phyloP scores from a whole-genome alignment of 2,329 filamentous ascomycete species.

The Nemania diffusa region DNA sequence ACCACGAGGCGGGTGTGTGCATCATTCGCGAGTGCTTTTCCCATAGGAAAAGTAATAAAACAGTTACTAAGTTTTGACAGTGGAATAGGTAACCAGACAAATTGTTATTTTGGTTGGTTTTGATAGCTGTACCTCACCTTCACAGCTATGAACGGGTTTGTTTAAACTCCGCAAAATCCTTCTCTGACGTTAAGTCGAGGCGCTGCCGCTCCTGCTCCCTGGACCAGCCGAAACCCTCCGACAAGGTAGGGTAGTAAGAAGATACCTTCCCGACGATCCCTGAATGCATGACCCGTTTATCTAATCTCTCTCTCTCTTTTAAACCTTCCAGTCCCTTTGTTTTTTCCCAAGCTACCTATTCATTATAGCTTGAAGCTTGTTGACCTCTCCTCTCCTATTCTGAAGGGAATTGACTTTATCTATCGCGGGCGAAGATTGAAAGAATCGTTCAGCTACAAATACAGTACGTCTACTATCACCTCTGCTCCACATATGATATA shows the following conservation, averaged over 20 bases:
- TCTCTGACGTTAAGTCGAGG: slow-evolving; percentile 10
- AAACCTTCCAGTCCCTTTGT: slow-evolving; percentile 13
- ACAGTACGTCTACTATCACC: slow-evolving; percentile 2
- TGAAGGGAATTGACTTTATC: slow-evolving; percentile 12
- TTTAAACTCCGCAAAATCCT: slow-evolving; percentile 25
- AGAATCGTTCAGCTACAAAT: neutral
- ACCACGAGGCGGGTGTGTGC: neutral
- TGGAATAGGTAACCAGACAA: neutral
- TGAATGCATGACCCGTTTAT: slow-evolving; percentile 24
- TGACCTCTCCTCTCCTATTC: neutral
- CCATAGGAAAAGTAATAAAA: neutral
- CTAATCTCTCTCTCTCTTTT: slow-evolving; percentile 15
- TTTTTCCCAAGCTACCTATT: neutral
- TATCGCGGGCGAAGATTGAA: slow-evolving; percentile 2
- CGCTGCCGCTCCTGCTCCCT: slow-evolving; percentile 4
- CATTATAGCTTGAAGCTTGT: neutral
- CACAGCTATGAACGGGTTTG: neutral
- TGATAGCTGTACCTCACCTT: slow-evolving; percentile 4
- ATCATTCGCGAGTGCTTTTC: neutral
- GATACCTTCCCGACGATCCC: slow-evolving; percentile 15
- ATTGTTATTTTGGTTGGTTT: neutral
- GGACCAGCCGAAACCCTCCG: slow-evolving; percentile 29
- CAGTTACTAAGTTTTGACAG: neutral
- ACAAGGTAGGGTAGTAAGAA: slow-evolving; percentile 21
- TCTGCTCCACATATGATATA: neutral